Base-by-base conservation (phyloP, 306 rosid species). In the Vigna angularis region DNA sequence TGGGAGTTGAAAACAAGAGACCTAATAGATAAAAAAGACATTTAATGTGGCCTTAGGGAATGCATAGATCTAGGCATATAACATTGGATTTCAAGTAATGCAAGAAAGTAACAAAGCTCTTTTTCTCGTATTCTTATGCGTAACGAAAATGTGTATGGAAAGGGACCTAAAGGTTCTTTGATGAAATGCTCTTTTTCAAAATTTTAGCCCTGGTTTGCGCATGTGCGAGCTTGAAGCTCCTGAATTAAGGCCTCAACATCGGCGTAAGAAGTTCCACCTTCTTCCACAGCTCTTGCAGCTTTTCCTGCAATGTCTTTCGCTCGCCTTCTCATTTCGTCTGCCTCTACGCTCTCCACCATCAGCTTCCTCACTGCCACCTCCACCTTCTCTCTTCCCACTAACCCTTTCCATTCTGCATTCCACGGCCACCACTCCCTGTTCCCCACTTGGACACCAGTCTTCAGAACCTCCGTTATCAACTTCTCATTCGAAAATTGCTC, bases 401-500 rank as follows among this genome's bases (percentile, higher is more conserved):
- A 13, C 47, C 47, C 89, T 40, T 79, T 73, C 83, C 87, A 50
- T 13, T 79, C 84, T 3, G 3, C 32, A 45, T 73, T 34, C 78
- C 81, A 66, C 6, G 24, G 9, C 78, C 26, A 61, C 97, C 98
- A 90, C 68, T 90, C 90, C n/a, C 22, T 52, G 15, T 81, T 90
- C 52, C 98, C 96, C 49, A 88, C 94, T 17, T 77, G 84, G 2
- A 87, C 87, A 22, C 96, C 96, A 53, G 80, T 64, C 68, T 77
- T 66, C 85, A 89, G 77, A 49, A 92, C 81, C 12, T 80, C 64
- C 2, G 86, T 87, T 6, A 92, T 12, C 86, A 92, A 28, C 81
- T 89, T 92, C 90, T 92, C 97, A 7, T 90, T 90, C 66, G 55
- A 78, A 55, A 90, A 92, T 26, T 92, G 93, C 81, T 92, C 97